Evolutionary conservation across 768 basidiomycete species (phyloP).

Genomic region (Russula foetens): DNA sequence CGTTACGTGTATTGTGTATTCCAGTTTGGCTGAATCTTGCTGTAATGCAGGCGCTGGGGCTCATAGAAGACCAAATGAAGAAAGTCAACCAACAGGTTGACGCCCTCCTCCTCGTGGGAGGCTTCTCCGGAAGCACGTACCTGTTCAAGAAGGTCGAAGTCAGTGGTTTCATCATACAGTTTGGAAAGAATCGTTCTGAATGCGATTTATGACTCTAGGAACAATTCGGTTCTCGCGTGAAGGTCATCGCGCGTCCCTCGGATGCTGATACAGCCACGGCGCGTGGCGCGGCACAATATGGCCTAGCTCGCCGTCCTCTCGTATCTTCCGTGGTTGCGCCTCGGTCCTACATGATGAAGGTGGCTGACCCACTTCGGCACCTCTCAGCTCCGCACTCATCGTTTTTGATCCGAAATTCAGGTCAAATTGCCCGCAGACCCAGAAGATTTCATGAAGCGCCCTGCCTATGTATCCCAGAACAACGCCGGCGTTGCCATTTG

Average conservation of each 20-base stretch:
- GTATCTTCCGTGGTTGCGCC: constrained; percentile 81
- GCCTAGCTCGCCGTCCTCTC: constrained; percentile 62
- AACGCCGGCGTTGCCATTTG: constrained; percentile 71
- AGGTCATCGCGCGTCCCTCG: constrained; percentile 71
- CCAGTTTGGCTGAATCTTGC: not conserved
- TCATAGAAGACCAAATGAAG: constrained; percentile 69
- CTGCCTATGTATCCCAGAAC: constrained; percentile 75
- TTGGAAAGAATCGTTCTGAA: not conserved
- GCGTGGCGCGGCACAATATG: constrained; percentile 84
- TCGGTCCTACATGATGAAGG: constrained; percentile 82
- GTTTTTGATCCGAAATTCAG: constrained; percentile 29
- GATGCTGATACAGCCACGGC: constrained; percentile 87
- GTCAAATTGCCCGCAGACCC: constrained; percentile 84
- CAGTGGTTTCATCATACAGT: constrained; percentile 22
- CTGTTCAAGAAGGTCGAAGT: constrained; percentile 74
- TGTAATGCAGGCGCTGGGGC: constrained; percentile 53
- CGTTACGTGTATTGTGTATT: constrained; percentile 1
- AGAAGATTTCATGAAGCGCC: constrained; percentile 79
- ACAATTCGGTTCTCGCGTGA: constrained; percentile 56
- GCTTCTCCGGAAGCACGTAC: constrained; percentile 83
- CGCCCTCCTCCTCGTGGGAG: constrained; percentile 83
- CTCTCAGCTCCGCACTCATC: not conserved
- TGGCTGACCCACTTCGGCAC: constrained; percentile 26
- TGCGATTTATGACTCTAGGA: constrained; percentile 34
- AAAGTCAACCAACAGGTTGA: constrained; percentile 65